A percentile compares a stretch with the other conserved stretches of the same genome.
Evolutionary conservation across 441 rosid species (phyloP).

Genomic region (Populus hybrid): DNA sequence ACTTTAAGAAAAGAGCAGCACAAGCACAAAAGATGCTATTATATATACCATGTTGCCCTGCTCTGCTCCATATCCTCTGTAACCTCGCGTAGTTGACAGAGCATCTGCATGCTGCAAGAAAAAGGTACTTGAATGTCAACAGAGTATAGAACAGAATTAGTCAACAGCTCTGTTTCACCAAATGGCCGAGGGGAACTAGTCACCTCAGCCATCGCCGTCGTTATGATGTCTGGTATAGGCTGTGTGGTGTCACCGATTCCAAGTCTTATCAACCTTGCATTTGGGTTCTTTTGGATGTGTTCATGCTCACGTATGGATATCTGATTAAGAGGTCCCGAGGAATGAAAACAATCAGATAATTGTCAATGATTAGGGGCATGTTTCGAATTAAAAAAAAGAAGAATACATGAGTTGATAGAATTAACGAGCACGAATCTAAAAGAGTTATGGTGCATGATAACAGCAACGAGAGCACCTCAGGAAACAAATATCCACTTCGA

Average conservation of each 20-base stretch:
- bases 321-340: conserved; percentile 12
- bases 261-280: conserved; percentile 65
- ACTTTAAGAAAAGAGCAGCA: neutral
- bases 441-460: too few species aligned
- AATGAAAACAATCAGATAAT: neutral
- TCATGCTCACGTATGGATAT: conserved; percentile 56
- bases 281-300: conserved; percentile 55
- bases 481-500: conserved; percentile 15
- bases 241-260: conserved; percentile 77
- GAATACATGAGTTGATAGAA: neutral
- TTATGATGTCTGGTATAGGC: conserved; percentile 59
- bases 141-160: neutral
- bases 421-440: neutral
- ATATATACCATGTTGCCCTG: conserved; percentile 40
- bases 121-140: neutral
- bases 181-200: neutral
- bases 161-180: neutral
- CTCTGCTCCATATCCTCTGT: conserved; percentile 62
- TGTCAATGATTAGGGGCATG: neutral
- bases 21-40: neutral
- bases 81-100: conserved; percentile 57
- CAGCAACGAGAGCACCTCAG: conserved; percentile 4
- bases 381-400: neutral
- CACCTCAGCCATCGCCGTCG: conserved; percentile 57
- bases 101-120: conserved; percentile 31